Evolutionary conservation across 2,329 filamentous ascomycete genomes (phyloP).

Genomic region (Ophiostoma sp.): DNA sequence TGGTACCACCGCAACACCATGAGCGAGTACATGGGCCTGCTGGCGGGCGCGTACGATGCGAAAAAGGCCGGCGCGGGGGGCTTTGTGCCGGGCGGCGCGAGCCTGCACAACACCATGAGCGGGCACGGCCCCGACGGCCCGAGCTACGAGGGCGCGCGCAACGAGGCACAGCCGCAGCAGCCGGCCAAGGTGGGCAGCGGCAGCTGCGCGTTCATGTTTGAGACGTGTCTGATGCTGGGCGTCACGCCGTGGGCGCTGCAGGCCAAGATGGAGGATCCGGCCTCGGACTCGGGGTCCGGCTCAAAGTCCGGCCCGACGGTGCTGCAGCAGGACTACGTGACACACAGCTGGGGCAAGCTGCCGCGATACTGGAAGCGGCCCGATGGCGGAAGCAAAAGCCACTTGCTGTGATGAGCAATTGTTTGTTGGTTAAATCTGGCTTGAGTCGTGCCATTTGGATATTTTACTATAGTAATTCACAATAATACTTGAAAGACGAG

Average conservation of each 20-base stretch:
- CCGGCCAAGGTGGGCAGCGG: constrained; percentile 55
- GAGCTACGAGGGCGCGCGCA: constrained; percentile 52
- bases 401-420: constrained; percentile 13
- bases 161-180: constrained; percentile 43
- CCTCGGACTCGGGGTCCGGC: not conserved
- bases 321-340: constrained; percentile 64
- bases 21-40: constrained; percentile 60
- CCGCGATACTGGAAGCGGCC: constrained; percentile 25
- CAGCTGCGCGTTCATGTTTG: constrained; percentile 65
- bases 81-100: constrained; percentile 56
- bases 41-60: constrained; percentile 57
- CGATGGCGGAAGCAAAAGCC: constrained; percentile 1
- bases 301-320: constrained; percentile 32
- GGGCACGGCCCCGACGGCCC: constrained; percentile 58
- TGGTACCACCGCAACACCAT: constrained; percentile 69
- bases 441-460: not conserved
- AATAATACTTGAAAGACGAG: not conserved
- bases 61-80: constrained; percentile 52
- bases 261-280: constrained; percentile 40
- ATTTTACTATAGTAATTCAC: not conserved
- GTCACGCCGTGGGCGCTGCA: constrained; percentile 64
- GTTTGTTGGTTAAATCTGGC: not conserved
- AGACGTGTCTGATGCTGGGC: constrained; percentile 64
- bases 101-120: constrained; percentile 66
- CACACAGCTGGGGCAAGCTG: constrained; percentile 68